Percentiles rank a stretch among this genome's conserved stretches.
Evolutionary conservation across 2,329 filamentous ascomycete species (phyloP).

Genomic region (Emmonsia crescens): DNA sequence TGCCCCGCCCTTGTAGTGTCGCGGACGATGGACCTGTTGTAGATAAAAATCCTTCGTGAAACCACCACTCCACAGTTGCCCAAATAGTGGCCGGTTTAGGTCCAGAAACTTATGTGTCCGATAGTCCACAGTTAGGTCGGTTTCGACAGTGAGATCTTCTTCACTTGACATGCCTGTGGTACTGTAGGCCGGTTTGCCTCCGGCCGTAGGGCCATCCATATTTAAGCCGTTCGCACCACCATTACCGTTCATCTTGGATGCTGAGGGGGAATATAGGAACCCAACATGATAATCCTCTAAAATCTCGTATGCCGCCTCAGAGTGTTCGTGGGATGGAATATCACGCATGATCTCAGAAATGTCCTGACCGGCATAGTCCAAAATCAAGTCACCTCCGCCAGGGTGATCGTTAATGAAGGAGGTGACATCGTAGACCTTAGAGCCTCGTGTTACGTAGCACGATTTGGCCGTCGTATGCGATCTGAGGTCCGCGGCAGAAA

Average conservation of each 20-base stretch:
- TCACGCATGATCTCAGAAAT: constrained; percentile 74
- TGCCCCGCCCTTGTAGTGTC: constrained; percentile 87
- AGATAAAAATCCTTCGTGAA: constrained; percentile 96
- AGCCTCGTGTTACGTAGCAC: constrained; percentile 85
- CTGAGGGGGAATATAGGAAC: constrained; percentile 56
- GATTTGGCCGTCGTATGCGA: constrained; percentile 68
- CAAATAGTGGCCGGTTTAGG: constrained; percentile 68
- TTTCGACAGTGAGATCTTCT: constrained; percentile 79
- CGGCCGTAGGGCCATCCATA: constrained; percentile 34
- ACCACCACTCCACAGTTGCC: constrained; percentile 77
- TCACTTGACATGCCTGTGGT: constrained; percentile 79
- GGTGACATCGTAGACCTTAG: constrained; percentile 90
- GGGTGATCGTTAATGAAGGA: constrained; percentile 84
- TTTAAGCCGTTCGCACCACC: constrained; percentile 19
- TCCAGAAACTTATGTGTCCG: constrained; percentile 91
- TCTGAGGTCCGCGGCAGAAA: constrained; percentile 70
- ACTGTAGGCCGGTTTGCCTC: constrained; percentile 29
- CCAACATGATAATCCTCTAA: constrained; percentile 78
- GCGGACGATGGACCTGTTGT: constrained; percentile 86
- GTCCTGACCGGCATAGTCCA: constrained; percentile 86
- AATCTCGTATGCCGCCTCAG: constrained; percentile 90
- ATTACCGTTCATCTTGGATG: constrained; percentile 39
- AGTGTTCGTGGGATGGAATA: constrained; percentile 70
- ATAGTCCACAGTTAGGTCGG: constrained; percentile 65
- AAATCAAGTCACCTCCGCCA: constrained; percentile 74